phyloP scores from a whole-genome alignment of 257 asterid species.

The Lavandula angustifolia region DNA sequence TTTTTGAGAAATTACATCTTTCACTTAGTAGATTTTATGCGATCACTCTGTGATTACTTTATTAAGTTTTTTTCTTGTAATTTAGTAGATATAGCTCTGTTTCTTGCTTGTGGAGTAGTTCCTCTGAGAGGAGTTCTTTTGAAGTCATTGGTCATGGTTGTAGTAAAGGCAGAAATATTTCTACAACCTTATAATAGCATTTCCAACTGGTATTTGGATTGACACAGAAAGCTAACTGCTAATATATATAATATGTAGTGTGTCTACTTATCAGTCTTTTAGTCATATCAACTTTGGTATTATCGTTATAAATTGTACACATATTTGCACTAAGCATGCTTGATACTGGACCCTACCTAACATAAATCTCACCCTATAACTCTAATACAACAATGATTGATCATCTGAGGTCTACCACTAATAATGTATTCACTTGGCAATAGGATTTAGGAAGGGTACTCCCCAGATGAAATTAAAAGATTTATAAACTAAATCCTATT shows the following conservation, averaged over 20 bases:
- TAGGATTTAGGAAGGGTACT: slow-evolving; percentile 9
- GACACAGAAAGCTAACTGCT: slow-evolving; percentile 2
- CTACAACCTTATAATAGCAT: slow-evolving; percentile 12
- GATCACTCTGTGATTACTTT: background rate
- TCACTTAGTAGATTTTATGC: background rate
- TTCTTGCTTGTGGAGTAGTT: slow-evolving; percentile 13
- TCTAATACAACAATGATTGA: slow-evolving; percentile 7
- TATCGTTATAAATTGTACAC: slow-evolving; percentile 6
- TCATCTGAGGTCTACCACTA: slow-evolving; percentile 2
- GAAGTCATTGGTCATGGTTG: background rate
- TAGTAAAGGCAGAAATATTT: background rate
- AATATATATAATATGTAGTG: slow-evolving; percentile 13
- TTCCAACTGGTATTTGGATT: slow-evolving; percentile 15
- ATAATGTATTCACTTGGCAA: background rate
- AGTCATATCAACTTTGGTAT: background rate
- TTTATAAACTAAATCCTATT: background rate
- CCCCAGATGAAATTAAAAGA: background rate
- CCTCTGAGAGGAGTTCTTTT: slow-evolving; percentile 7
- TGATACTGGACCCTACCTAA: background rate
- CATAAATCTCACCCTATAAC: background rate
- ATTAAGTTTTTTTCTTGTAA: background rate
- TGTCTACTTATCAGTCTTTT: background rate
- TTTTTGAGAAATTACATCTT: background rate
- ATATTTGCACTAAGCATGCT: slow-evolving; percentile 7
- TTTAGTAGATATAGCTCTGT: background rate